Evolutionary conservation across 2,329 filamentous ascomycete species (phyloP), one percentile per base, ranked within the genome.

Genomic region (Lojkania enalia): DNA sequence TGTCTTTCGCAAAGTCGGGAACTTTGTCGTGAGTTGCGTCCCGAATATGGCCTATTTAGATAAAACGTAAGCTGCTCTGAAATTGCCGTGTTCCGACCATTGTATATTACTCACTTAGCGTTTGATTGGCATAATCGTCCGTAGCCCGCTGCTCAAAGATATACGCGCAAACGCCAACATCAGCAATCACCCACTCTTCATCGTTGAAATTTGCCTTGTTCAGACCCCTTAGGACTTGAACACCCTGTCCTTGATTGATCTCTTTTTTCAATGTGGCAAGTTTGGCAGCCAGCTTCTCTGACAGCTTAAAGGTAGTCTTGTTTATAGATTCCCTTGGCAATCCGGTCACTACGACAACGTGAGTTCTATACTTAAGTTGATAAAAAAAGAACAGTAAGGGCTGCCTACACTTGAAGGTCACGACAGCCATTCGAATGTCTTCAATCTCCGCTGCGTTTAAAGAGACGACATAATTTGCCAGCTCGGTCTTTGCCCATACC

Each of bases 91-190:
- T 27, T 27, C 7, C n/a, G 7, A 9, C 23, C 7, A 27, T n/a
- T 7, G 7, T 7, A 27, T 9, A 27, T 33, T 9, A 36, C 54
- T 51, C 49, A 63, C 60, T 67, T 20, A 68, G 42, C 1, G 67
- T 69, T 43, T 70, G 67, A 20, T 69, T 69, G 32, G 67, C 67
- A 42, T 66, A 69, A 4, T 64, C 63, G 45, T 70, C 67, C 2
- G 67, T 69, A 7, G 66, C 67, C 36, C 67, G 58, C 21, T 57
- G 42, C 11, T 59, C 46, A 38, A 58, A 61, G 16, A 67, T 57
- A 40, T 69, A 58, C 2, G 66, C 58, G 35, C 52, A 63, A 19
- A 69, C 33, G 11, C 67, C 67, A 5, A 51, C 64, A 36, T 67
- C 69, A 5, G 65, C 66, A 41, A 70, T 63, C 13, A 66, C 57